Base-by-base conservation (phyloP, 306 rosid genomes). In the Urtica urens region DNA sequence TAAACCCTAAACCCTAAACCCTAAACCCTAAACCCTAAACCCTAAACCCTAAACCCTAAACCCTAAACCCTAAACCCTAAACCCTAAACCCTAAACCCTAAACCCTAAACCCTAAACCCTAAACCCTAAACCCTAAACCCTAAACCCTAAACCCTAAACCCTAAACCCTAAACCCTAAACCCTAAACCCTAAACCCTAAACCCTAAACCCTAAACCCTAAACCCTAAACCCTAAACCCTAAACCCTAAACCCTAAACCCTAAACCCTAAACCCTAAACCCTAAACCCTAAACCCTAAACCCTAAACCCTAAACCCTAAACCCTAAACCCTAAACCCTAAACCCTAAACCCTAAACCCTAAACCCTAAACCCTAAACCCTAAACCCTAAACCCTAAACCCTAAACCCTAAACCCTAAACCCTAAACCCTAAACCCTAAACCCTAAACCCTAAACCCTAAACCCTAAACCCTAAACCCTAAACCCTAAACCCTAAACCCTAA, bases 291-390 rank as follows among this genome's bases (percentile, higher is more conserved):
- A 51, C 56, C 56, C 41, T 28, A 51, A 51, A 51, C 56, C 56
- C 56, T 51, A 51, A 51, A 51, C 56, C 56, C 56, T 51, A 51
- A 51, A 51, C 56, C 56, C 56, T 51, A 51, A 51, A 51, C 56
- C 56, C 56, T 30, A 51, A 51, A 51, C 56, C 39, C 56, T 33
- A 29, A 28, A 50, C 38, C 38, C 34, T 27, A 51, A 51, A 10
- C 56, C 41, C 10, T 3, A 51, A 51, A 10, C 56, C 41, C 7
- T 6, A 51, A 51, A 5, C 56, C 56, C 17, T 6, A 51, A 51
- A 5, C 56, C 41, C 6, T 6, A 51, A 51, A 5, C 41, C 56
- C 17, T 1, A 30, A 51, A 5, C 41, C 56, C 17, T 1, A 30
- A 51, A 5, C 41, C 56, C 17, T 1, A 30, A 51, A 5, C 56